Evolutionary conservation across 192 early-diverging fungal genomes (phyloP).

Genomic region (Mortierella claussenii): DNA sequence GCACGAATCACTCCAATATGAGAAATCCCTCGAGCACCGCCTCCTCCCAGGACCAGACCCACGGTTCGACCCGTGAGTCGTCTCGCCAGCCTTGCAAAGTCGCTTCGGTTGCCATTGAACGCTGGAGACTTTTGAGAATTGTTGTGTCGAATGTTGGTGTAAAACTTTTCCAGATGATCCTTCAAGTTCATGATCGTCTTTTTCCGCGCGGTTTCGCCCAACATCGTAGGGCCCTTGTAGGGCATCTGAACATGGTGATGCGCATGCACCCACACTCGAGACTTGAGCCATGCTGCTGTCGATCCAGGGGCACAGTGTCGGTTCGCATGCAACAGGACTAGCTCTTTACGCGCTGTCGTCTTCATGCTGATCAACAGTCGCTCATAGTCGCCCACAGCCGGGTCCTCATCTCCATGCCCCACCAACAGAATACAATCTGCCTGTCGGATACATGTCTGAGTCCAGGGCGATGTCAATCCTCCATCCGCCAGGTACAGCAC

Average conservation of each 20-base stretch:
- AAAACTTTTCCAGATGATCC: conserved; percentile 75
- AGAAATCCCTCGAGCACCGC: conserved; percentile 94
- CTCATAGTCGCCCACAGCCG: conserved; percentile 92
- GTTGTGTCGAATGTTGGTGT: conserved; percentile 57
- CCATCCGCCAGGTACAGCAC: conserved; percentile 97
- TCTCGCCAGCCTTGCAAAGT: conserved; percentile 83
- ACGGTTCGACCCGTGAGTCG: conserved; percentile 92
- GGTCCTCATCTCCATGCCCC: conserved; percentile 91
- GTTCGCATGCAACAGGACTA: conserved; percentile 89
- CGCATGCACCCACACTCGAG: conserved; percentile 88
- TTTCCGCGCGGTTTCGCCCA: conserved; percentile 58
- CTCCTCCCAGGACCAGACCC: conserved; percentile 94
- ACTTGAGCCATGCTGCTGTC: conserved; percentile 92
- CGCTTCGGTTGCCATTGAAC: conserved; percentile 54
- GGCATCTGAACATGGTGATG: conserved; percentile 97
- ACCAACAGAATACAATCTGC: conserved; percentile 97
- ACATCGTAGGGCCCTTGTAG: conserved; percentile 49
- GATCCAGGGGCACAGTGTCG: conserved; percentile 80
- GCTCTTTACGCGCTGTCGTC: conserved; percentile 97
- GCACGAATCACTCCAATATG: conserved; percentile 94
- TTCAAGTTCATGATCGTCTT: conserved; percentile 71
- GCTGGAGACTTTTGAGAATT: conserved; percentile 53
- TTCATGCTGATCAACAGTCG: conserved; percentile 91
- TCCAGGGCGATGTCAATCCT: conserved; percentile 91
- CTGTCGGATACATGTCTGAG: conserved; percentile 94